These are phyloP conservation scores for Hibiscus mutabilis DNA, from an alignment of 345 rosid genomes.

Conservation along the genomic window DNA sequence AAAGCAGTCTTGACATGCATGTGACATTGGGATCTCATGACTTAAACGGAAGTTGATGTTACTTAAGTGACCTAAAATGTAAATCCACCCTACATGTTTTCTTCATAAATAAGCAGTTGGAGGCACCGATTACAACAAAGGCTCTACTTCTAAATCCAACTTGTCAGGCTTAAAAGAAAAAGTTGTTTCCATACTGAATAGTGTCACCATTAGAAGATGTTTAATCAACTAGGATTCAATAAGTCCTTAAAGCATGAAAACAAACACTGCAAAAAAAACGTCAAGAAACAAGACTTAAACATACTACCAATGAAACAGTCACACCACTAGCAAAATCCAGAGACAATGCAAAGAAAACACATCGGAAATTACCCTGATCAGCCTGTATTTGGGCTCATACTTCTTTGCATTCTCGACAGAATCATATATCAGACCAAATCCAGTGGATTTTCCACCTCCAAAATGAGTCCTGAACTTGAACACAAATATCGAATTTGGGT, in stretches of 20 bases:
- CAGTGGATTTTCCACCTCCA: slow-evolving; percentile 75
- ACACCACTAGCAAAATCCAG: neutral
- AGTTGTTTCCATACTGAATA: neutral
- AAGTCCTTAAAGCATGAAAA: neutral
- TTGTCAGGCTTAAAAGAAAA: too few species aligned
- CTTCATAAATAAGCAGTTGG: neutral
- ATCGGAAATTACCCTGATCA: slow-evolving; percentile 45
- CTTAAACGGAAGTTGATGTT: too few species aligned
- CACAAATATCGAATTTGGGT: slow-evolving; percentile 50
- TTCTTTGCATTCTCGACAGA: slow-evolving; percentile 58
- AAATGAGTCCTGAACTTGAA: slow-evolving; percentile 70
- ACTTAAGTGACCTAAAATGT: too few species aligned
- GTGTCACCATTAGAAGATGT: neutral
- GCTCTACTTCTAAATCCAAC: neutral
- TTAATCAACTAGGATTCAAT: neutral
- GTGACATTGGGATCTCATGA: too few species aligned
- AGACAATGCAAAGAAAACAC: neutral
- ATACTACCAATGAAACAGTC: neutral
- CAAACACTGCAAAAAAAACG: neutral
- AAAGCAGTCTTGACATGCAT: too few species aligned
- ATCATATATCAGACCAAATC: slow-evolving; percentile 61
- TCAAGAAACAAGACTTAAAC: neutral
- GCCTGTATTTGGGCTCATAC: slow-evolving; percentile 62
- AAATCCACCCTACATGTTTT: neutral
- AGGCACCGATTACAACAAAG: neutral